A percentile compares a stretch with the other conserved stretches of the same genome.
phyloP scores from a whole-genome alignment of 345 rosid genomes.

The Diplotaxis tenuifolia region DNA sequence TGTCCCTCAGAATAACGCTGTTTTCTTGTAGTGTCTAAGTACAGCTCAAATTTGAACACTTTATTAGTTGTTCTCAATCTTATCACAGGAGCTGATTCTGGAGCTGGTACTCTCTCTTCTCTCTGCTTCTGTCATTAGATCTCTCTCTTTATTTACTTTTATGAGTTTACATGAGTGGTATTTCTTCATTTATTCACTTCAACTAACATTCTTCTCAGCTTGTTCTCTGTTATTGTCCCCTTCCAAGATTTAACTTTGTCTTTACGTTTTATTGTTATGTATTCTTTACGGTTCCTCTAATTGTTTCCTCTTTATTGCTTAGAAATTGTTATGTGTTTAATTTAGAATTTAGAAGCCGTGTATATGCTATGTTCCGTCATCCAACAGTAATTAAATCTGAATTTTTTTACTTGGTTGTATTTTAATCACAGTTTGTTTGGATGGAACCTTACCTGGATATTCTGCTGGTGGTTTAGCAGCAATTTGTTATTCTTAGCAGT shows the following conservation, averaged over 20 bases:
- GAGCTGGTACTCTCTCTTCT: constrained; percentile 65
- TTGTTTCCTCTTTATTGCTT: not conserved
- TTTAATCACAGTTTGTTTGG: too few relatives aligned
- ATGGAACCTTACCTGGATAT: too few relatives aligned
- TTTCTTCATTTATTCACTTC: constrained; percentile 27
- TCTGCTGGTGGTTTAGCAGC: too few relatives aligned
- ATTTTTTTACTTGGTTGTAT: too few relatives aligned
- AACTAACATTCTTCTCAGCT: constrained; percentile 19
- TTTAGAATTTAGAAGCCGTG: not conserved
- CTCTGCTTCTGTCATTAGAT: constrained; percentile 14
- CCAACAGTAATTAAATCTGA: too few relatives aligned
- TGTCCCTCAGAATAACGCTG: too few relatives aligned
- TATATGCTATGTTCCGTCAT: not conserved
- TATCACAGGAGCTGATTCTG: constrained; percentile 66
- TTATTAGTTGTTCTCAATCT: constrained; percentile 85
- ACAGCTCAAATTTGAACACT: constrained; percentile 37
- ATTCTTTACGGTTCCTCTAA: not conserved
- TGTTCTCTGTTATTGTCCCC: constrained; percentile 18
- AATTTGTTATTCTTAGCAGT: not conserved
- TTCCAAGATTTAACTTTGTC: constrained; percentile 23
- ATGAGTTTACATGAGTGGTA: not conserved
- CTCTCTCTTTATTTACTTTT: not conserved
- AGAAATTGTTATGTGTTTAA: not conserved
- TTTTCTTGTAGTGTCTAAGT: too few relatives aligned
- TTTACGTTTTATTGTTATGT: constrained; percentile 9